These are phyloP conservation scores for Copromyces sp. DNA, from an alignment of 495 filamentous ascomycete species.

Conservation along the genomic window DNA sequence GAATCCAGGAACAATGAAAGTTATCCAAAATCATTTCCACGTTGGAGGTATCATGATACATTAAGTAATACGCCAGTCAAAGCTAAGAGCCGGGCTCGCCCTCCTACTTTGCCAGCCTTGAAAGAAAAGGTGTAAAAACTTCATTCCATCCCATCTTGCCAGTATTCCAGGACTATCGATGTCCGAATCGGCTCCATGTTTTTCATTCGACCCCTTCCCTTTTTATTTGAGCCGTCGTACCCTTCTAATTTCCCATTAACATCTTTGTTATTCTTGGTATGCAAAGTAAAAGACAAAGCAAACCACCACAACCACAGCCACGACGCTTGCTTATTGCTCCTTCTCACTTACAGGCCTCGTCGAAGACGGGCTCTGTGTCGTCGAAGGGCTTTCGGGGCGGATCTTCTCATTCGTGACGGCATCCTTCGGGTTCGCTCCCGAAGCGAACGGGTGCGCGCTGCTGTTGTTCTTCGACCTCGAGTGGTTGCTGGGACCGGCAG, in stretches of 20 bases:
- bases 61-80: not conserved
- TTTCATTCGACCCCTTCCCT: not conserved
- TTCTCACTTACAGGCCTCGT: not conserved
- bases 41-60: not conserved
- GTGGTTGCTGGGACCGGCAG: not conserved
- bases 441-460: not conserved
- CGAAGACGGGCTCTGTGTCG: not conserved
- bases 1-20: not conserved
- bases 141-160: not conserved
- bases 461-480: not conserved
- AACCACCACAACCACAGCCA: not conserved
- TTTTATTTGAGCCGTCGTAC: not conserved
- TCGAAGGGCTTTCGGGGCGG: not conserved
- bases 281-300: not conserved
- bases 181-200: not conserved
- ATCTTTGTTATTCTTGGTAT: not conserved
- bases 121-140: not conserved
- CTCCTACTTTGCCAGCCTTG: not conserved
- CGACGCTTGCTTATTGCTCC: not conserved
- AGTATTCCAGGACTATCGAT: not conserved
- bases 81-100: not conserved
- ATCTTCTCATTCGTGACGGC: not conserved
- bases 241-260: not conserved
- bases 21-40: not conserved
- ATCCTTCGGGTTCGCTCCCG: conserved; percentile 1